Conservation (phyloP, 75 land plant species). For the Sequoiadendron giganteum region DNA sequence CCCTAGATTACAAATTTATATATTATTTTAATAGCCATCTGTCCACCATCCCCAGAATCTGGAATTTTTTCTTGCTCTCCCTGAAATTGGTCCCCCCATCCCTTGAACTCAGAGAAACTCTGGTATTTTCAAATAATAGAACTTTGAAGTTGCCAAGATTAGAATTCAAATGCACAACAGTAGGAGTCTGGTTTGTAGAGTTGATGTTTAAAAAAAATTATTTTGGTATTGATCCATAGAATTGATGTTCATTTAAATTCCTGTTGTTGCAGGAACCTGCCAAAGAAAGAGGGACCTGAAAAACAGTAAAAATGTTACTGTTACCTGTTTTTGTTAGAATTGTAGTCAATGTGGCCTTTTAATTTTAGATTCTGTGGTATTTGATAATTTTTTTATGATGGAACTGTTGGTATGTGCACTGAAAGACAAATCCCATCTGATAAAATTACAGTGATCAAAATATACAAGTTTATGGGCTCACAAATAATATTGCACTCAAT, state of each 20-base stretch:
- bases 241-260: neutral
- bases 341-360: neutral
- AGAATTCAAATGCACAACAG: neutral
- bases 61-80: neutral
- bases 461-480: neutral
- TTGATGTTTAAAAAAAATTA: neutral
- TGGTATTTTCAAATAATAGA: neutral
- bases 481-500: neutral
- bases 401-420: neutral
- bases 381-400: neutral
- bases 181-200: neutral
- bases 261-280: constrained; percentile 4
- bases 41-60: neutral
- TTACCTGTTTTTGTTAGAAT: neutral
- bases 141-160: neutral
- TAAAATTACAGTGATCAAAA: neutral
- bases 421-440: neutral
- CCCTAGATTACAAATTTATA: too few species aligned
- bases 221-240: neutral
- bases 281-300: constrained; percentile 11
- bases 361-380: neutral
- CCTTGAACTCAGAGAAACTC: neutral
- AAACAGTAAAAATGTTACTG: neutral
- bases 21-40: too few species aligned
- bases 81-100: neutral